Percentiles rank a stretch among this genome's conserved stretches.
Conservation (phyloP, 2,329 filamentous ascomycete species). For the Penicillium polonicum region DNA sequence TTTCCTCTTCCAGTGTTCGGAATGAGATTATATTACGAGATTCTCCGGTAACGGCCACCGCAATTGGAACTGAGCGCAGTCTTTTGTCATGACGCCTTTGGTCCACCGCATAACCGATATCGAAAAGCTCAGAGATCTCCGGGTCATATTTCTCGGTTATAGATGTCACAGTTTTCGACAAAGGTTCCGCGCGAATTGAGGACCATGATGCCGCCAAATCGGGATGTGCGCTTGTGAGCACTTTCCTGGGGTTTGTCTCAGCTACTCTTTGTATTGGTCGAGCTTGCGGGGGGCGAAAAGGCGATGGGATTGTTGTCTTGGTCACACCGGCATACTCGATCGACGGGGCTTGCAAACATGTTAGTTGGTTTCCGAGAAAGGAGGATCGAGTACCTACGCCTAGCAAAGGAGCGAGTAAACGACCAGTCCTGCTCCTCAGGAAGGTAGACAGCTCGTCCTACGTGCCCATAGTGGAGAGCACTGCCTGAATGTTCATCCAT, state of each 20-base stretch:
- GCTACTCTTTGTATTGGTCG: constrained; percentile 6
- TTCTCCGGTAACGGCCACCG: constrained; percentile 43
- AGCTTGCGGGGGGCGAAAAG: constrained; percentile 14
- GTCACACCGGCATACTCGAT: constrained; percentile 36
- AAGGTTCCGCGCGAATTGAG: constrained; percentile 29
- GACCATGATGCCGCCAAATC: constrained; percentile 38
- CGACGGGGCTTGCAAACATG: constrained; percentile 18
- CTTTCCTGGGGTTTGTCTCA: constrained; percentile 21
- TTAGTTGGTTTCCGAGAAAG: neutral
- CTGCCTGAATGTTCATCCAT: constrained; percentile 56
- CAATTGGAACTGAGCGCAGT: constrained; percentile 36
- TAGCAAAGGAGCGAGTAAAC: constrained; percentile 44
- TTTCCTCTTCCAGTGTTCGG: constrained; percentile 34
- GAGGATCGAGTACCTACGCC: constrained; percentile 21
- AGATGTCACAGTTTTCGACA: constrained; percentile 34
- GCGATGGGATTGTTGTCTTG: constrained; percentile 27
- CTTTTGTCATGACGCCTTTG: constrained; percentile 29
- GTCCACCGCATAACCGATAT: constrained; percentile 50
- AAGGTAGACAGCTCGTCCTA: constrained; percentile 54
- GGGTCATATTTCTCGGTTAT: constrained; percentile 36
- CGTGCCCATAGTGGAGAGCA: constrained; percentile 59
- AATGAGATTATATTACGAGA: constrained; percentile 51
- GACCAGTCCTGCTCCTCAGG: constrained; percentile 49
- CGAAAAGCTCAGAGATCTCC: constrained; percentile 44
- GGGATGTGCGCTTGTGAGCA: constrained; percentile 33